A percentile compares a stretch with the other conserved stretches of the same genome.
Conservation (phyloP, 2,329 filamentous ascomycete genomes). For the Fusarium camptoceras region DNA sequence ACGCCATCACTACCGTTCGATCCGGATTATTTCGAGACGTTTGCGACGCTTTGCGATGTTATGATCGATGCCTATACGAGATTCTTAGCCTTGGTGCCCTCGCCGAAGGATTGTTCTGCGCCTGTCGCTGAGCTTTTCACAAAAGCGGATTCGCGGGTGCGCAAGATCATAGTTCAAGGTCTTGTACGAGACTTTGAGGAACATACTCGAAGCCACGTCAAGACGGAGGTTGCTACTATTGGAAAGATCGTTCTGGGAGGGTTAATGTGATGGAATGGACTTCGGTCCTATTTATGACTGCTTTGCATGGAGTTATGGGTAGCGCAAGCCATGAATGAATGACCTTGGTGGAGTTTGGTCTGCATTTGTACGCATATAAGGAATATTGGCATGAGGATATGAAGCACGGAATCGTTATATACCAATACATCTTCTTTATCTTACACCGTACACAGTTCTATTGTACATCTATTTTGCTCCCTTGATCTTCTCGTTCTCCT, state of each 20-base stretch:
- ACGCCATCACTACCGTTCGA: conserved; percentile 96
- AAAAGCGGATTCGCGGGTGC: conserved; percentile 86
- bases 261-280: conserved; percentile 67
- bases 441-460: conserved; percentile 27
- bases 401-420: conserved; percentile 18
- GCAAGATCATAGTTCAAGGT: conserved; percentile 89
- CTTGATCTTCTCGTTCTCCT: conserved; percentile 36
- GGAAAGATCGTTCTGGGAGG: conserved; percentile 91
- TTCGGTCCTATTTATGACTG: not conserved
- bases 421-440: conserved; percentile 21
- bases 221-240: conserved; percentile 84
- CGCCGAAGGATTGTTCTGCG: conserved; percentile 77
- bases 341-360: conserved; percentile 39
- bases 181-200: conserved; percentile 96
- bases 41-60: conserved; percentile 94
- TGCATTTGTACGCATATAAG: conserved; percentile 5
- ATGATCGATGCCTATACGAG: conserved; percentile 91
- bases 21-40: conserved; percentile 96
- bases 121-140: conserved; percentile 84
- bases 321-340: conserved; percentile 36
- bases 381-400: conserved; percentile 22
- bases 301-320: conserved; percentile 39
- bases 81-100: conserved; percentile 79
- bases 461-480: conserved; percentile 21
- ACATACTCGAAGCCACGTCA: conserved; percentile 78